These are phyloP conservation scores for Apiotrichum montevideense DNA, from an alignment of 1,284 basidiomycete genomes.

Conservation along the genomic window DNA sequence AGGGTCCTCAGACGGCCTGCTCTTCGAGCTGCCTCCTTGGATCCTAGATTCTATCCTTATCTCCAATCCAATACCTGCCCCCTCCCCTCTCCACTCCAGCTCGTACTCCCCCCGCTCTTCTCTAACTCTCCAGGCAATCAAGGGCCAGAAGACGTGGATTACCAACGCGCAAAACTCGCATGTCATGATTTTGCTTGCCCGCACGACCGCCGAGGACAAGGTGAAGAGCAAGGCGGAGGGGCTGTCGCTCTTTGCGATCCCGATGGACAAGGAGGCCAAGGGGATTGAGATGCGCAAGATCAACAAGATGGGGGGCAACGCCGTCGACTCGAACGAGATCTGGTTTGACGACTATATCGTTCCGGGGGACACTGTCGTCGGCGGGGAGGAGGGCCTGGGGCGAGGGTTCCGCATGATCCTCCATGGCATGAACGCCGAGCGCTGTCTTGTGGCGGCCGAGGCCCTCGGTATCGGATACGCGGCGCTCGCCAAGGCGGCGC, in stretches of 20 bases:
- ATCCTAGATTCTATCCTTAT: too few species aligned
- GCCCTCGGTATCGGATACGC: slow-evolving; percentile 40
- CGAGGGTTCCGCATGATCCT: slow-evolving; percentile 45
- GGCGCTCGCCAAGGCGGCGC: slow-evolving; percentile 10
- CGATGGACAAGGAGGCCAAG: slow-evolving; percentile 12
- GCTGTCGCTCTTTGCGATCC: slow-evolving; percentile 17
- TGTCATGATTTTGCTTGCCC: slow-evolving; percentile 22
- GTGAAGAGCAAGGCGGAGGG: slow-evolving; percentile 17
- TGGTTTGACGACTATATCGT: slow-evolving; percentile 21
- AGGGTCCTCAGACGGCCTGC: too few species aligned
- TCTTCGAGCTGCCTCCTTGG: too few species aligned
- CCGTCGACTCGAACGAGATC: slow-evolving; percentile 17
- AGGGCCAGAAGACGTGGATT: slow-evolving; percentile 22
- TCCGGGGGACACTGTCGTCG: slow-evolving; percentile 10
- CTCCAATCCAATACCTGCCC: background rate
- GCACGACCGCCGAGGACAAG: slow-evolving; percentile 21
- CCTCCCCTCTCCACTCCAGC: background rate
- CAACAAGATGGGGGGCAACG: slow-evolving; percentile 16
- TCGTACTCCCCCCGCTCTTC: background rate
- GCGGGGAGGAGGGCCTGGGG: slow-evolving; percentile 28
- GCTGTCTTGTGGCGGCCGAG: slow-evolving; percentile 47
- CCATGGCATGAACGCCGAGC: slow-evolving; percentile 45
- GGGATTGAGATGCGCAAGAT: slow-evolving; percentile 13
- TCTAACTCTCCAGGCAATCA: slow-evolving; percentile 2
- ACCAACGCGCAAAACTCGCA: slow-evolving; percentile 20